A percentile compares a stretch with the other conserved stretches of the same genome.
Conservation (phyloP, 2,329 filamentous ascomycete species). For the Aspergillus fumigatus region DNA sequence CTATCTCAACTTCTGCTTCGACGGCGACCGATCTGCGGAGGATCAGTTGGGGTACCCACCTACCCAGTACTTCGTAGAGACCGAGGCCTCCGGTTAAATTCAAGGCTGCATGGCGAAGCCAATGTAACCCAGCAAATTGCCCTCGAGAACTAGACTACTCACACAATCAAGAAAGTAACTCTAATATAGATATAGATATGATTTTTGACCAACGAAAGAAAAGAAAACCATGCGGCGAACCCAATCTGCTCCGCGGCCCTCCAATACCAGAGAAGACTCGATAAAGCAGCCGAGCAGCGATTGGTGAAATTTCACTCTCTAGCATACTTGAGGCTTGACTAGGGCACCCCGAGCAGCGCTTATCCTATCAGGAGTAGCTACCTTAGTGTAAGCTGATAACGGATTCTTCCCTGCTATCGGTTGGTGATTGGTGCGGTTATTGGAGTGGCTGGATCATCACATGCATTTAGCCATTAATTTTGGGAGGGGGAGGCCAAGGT, state of each 20-base stretch:
- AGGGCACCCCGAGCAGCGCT: too few species aligned
- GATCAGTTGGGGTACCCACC: neutral
- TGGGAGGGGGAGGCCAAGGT: neutral
- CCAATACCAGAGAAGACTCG: neutral
- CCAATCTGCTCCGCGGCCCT: neutral
- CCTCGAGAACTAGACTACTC: too few species aligned
- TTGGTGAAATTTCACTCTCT: neutral
- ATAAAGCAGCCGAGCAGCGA: neutral
- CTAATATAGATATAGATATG: neutral
- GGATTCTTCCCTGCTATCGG: too few species aligned
- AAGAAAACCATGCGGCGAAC: neutral
- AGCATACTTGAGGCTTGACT: too few species aligned
- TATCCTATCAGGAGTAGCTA: neutral
- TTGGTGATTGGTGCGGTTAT: neutral
- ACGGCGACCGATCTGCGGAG: neutral
- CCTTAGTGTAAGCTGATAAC: neutral
- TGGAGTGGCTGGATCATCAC: neutral
- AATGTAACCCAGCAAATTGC: too few species aligned
- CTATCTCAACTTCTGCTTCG: too few species aligned
- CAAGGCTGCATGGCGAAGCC: too few species aligned
- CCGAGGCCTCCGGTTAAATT: neutral
- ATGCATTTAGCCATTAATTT: neutral
- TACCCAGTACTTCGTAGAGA: too few species aligned
- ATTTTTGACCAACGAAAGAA: neutral
- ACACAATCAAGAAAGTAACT: too few species aligned